Base-by-base conservation (phyloP, 768 basidiomycete species). In the Imleria badia region DNA sequence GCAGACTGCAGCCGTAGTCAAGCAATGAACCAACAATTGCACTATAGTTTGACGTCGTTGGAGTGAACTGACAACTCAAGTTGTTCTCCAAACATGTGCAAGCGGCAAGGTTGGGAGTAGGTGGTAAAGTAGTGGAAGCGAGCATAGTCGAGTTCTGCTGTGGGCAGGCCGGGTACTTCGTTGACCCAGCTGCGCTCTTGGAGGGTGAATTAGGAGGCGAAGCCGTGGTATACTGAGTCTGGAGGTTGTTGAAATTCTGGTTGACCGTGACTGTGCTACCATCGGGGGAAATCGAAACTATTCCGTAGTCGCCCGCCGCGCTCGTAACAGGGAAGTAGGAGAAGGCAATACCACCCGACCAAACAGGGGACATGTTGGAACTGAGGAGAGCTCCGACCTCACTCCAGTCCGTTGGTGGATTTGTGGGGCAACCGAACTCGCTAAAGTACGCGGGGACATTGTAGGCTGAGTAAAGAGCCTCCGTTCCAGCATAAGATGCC, bases 341-440 rank as follows among this genome's bases (percentile, higher is more conserved):
- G 71, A 92, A 93, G 5, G 94, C 93, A 49, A 96, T 61, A 48
- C 91, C 94, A 57, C 94, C 94, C 31, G 90, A 93, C 85, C 89
- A 96, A 46, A 87, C 84, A 51, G 84, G 72, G 19, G 85, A 79
- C 82, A 94, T 91, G 8, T 87, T 71, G 12, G 79, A 67, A 55
- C 87, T 80, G 69, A 91, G 90, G 26, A 96, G 77, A 26, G 86
- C 82, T 44, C 70, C 77, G 14, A 84, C 82, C 68, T 97, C 94
- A 34, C 84, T 85, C 91, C 92, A 97, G 40, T 52, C 42, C 33
- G 85, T 73, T 63, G 89, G 83, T 45, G 90, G 80, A 20, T 73
- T 75, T 22, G 75, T 77, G 66, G 86, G 82, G 68, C 89, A 91
- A 52, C 92, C 90, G 51, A 81, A 96, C 78, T 93, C 91, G 66